Base-by-base conservation (phyloP, 495 filamentous ascomycete genomes). In the Lepraria neglecta region DNA sequence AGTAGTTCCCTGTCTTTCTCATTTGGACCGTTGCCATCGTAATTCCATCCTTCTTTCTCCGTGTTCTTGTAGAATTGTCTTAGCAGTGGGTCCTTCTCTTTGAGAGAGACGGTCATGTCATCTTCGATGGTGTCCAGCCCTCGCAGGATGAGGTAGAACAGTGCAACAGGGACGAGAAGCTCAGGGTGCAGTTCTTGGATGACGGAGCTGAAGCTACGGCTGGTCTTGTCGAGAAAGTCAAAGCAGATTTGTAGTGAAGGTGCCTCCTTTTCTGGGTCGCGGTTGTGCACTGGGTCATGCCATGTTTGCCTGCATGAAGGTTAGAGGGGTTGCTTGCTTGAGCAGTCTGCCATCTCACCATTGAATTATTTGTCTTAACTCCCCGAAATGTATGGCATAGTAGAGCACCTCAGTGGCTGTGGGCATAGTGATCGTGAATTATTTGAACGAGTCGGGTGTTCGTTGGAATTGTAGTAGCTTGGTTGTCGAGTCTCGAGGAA, bases 51-150 rank as follows among this genome's bases (percentile, higher is more conserved):
- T 65, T 95, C 87, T 64, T 87, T 76, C 60, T 89, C 87, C 54
- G 95, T 75, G 66, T 84, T 76, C 59, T 86, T 75, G 68, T 91
- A 77, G 74, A 98, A 98, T 44, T 87, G 77, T 38, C 94, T 81
- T 38, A 98, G 77, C 46, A 97, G 74, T 4, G 91, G 90, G 72
- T 94, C 92, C 77, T 98, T 98, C 63, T 80, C 83, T 59, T 78
- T 78, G 11, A 91, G 74, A 1, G 85, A 78, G 57, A 98, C 85
- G 4, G 94, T 96, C 83, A 96, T 97, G 73, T 98, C 94, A 80
- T 98, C 94, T 74, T 98, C 94, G 60, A 98, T 90, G 21, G 94
- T 98, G 71, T 98, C 94, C 51, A 98, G 80, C 10, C 87, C 95
- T 55, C 94, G 86, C 15, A 98, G 80, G 40, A 87, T 83, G 42